Evolutionary conservation across 257 asterid species (phyloP).

Genomic region (Penstemon newberryi): DNA sequence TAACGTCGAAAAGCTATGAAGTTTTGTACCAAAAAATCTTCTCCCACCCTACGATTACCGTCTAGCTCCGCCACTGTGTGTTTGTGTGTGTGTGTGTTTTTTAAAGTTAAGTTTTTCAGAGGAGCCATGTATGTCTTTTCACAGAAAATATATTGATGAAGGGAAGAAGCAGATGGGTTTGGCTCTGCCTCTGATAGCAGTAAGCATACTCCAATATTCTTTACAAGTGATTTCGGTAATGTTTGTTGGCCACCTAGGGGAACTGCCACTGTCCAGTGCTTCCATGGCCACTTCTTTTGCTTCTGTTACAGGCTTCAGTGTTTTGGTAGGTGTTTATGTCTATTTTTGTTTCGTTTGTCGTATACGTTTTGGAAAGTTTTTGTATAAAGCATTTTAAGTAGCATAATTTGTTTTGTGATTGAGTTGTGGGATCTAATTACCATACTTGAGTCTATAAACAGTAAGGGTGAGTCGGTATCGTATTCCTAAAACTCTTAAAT

Average conservation of each 20-base stretch:
- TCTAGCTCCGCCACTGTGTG: too few relatives aligned
- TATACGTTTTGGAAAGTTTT: background rate
- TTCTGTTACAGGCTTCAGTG: conserved; percentile 63
- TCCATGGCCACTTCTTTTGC: conserved; percentile 75
- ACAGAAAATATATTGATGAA: conserved; percentile 41
- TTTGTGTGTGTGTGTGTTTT: too few relatives aligned
- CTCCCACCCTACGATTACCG: too few relatives aligned
- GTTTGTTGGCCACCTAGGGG: conserved; percentile 74
- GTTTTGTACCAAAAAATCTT: too few relatives aligned
- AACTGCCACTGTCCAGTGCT: conserved; percentile 60
- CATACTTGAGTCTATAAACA: too few relatives aligned
- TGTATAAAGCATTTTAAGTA: background rate
- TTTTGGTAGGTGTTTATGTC: conserved; percentile 41
- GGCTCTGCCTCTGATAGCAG: conserved; percentile 62
- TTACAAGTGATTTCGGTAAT: conserved; percentile 57
- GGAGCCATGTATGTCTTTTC: too few relatives aligned
- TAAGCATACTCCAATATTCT: conserved; percentile 52
- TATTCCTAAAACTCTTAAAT: too few relatives aligned
- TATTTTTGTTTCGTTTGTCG: background rate
- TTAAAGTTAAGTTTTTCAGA: too few relatives aligned
- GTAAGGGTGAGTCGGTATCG: too few relatives aligned
- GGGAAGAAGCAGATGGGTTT: conserved; percentile 47
- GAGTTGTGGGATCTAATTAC: too few relatives aligned
- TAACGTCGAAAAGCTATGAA: too few relatives aligned
- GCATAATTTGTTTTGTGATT: too few relatives aligned